Percentiles rank a stretch among this genome's conserved stretches.
Conservation (phyloP, 208 protist species). For the Kentomonas sorsogonicus region DNA sequence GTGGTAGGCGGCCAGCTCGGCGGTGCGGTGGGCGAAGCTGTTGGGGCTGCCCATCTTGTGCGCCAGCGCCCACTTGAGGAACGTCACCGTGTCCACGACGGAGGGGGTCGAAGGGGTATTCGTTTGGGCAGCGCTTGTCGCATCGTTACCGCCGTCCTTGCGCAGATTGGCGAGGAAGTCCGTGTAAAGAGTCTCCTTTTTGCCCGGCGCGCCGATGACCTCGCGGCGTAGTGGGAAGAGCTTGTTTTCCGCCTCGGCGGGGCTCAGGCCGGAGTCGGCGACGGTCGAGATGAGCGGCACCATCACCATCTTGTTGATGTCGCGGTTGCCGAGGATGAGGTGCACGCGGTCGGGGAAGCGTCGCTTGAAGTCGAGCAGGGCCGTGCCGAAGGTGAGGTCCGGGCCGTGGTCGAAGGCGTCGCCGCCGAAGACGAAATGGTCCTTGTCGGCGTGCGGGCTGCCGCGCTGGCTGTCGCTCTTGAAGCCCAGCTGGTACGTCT, state of each 20-base stretch:
- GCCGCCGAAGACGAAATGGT: constrained; percentile 87
- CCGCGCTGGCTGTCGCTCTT: no score
- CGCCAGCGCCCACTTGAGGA: constrained; percentile 62
- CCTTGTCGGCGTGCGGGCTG: constrained; percentile 35
- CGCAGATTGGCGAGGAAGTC: not conserved
- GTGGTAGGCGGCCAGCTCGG: constrained; percentile 32
- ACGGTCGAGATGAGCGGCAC: constrained; percentile 24
- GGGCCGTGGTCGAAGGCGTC: constrained; percentile 85
- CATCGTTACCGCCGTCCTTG: not conserved
- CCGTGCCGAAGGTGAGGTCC: constrained; percentile 56
- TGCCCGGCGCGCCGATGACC: no score
- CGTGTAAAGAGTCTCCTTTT: no score
- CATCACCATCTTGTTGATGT: constrained; percentile 89
- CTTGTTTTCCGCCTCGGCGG: constrained; percentile 18
- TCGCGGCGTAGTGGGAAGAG: constrained; percentile 19
- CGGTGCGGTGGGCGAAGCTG: constrained; percentile 59
- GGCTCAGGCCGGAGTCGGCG: constrained; percentile 11
- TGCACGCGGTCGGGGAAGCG: constrained; percentile 71
- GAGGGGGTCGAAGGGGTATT: not conserved
- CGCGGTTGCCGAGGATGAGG: constrained; percentile 87
- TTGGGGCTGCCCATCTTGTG: constrained; percentile 57
- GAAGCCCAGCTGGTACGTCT: constrained; percentile 30
- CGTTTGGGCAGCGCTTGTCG: not conserved
- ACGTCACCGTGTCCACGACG: constrained; percentile 23
- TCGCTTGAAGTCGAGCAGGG: constrained; percentile 69